phyloP scores from a whole-genome alignment of 2,329 filamentous ascomycete species.

The Fusarium tupiense region DNA sequence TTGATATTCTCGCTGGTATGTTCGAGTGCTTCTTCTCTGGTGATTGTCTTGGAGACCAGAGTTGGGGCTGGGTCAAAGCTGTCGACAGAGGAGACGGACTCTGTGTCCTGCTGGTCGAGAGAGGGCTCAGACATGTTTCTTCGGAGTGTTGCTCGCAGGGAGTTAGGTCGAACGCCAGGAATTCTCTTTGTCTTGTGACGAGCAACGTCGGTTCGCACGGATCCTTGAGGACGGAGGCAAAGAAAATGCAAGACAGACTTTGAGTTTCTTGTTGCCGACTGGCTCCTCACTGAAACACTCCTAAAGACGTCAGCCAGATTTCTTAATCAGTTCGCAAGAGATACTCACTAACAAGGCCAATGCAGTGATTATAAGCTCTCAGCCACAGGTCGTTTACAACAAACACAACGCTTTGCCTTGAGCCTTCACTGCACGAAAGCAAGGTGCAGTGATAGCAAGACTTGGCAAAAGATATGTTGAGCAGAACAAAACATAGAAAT shows the following conservation, averaged over 20 bases:
- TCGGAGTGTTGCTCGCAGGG: neutral
- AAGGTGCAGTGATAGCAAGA: rapidly evolving
- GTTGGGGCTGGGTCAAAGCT: neutral
- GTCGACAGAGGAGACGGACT: neutral
- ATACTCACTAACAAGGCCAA: neutral
- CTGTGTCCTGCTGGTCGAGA: neutral
- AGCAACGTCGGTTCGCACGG: rapidly evolving
- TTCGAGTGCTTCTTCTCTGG: neutral
- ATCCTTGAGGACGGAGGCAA: neutral
- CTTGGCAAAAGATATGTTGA: rapidly evolving
- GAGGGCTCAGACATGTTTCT: neutral
- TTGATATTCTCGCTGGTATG: rapidly evolving
- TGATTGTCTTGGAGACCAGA: neutral
- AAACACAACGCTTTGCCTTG: neutral
- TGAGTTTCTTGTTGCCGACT: rapidly evolving
- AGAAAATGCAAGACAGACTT: neutral
- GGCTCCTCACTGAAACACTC: rapidly evolving
- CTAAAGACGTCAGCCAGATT: rapidly evolving
- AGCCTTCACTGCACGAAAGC: rapidly evolving
- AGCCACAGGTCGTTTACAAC: neutral
- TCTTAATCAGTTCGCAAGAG: rapidly evolving
- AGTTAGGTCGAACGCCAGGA: rapidly evolving
- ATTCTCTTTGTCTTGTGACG: rapidly evolving
- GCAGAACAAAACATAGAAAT: rapidly evolving
- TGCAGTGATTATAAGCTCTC: neutral